phyloP scores from a whole-genome alignment of 2,329 filamentous ascomycete genomes.

The Didymella arachidicola region DNA sequence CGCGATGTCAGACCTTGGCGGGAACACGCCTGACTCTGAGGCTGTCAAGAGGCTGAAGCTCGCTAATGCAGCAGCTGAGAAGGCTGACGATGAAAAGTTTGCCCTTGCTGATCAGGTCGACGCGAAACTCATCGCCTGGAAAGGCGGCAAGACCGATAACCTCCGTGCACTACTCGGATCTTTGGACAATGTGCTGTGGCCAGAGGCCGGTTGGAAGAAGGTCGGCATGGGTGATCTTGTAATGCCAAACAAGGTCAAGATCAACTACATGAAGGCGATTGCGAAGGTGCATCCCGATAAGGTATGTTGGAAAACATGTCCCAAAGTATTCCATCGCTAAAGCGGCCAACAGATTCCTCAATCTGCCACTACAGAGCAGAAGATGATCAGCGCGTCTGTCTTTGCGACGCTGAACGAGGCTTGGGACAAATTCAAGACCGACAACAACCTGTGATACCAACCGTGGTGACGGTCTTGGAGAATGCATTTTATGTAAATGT shows the following conservation, averaged over 20 bases:
- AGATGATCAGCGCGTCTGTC: slow-evolving; percentile 71
- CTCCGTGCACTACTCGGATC: slow-evolving; percentile 85
- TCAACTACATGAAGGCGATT: slow-evolving; percentile 99
- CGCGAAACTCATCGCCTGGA: slow-evolving; percentile 79
- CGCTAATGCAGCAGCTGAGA: slow-evolving; percentile 85
- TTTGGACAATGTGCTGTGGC: slow-evolving; percentile 89
- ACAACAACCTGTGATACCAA: slow-evolving; percentile 56
- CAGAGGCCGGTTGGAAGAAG: slow-evolving; percentile 94
- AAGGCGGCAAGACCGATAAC: slow-evolving; percentile 91
- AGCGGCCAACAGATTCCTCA: slow-evolving; percentile 61
- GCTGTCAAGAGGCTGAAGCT: slow-evolving; percentile 83
- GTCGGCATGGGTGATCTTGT: slow-evolving; percentile 93
- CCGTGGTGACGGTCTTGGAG: too few relatives aligned
- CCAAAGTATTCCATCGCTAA: slow-evolving; percentile 3
- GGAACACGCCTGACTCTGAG: slow-evolving; percentile 65
- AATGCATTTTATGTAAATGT: background rate
- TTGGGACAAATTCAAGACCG: slow-evolving; percentile 72
- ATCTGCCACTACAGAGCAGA: slow-evolving; percentile 70
- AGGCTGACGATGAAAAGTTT: slow-evolving; percentile 91
- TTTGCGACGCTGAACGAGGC: slow-evolving; percentile 72
- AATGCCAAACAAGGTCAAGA: slow-evolving; percentile 93
- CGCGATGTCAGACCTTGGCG: slow-evolving; percentile 53
- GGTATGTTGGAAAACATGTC: slow-evolving; percentile 61
- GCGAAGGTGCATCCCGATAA: slow-evolving; percentile 98
- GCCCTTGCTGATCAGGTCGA: slow-evolving; percentile 87